Conservation (phyloP, 1,284 basidiomycete species). For the Fomes fomentarius region DNA sequence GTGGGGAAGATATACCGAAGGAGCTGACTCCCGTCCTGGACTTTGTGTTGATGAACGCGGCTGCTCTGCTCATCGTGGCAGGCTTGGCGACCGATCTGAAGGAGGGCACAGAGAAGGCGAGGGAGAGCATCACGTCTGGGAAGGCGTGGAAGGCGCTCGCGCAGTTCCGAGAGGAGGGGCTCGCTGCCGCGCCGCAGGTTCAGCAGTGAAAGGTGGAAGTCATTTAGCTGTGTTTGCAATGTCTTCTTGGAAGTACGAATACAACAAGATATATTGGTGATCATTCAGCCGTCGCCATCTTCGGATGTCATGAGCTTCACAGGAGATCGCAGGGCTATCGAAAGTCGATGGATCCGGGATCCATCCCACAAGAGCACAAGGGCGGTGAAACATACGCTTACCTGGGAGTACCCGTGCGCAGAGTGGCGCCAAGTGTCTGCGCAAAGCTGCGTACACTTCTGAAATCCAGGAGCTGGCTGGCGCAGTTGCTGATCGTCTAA, state of each 20-base stretch:
- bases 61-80: conserved; percentile 81
- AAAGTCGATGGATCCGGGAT: no score
- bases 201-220: conserved; percentile 2
- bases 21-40: conserved; percentile 66
- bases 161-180: conserved; percentile 44
- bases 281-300: not conserved
- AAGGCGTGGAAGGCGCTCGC: conserved; percentile 76
- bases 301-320: no score
- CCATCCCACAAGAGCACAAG: no score
- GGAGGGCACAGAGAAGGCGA: conserved; percentile 77
- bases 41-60: conserved; percentile 87
- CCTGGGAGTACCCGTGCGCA: no score
- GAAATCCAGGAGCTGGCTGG: not conserved
- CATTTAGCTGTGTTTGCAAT: not conserved
- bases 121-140: conserved; percentile 73
- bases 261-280: not conserved
- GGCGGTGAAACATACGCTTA: no score
- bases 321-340: no score
- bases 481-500: not conserved
- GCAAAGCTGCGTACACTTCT: not conserved
- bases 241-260: not conserved
- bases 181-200: conserved; percentile 18
- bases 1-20: conserved; percentile 52
- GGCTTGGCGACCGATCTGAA: conserved; percentile 72
- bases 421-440: not conserved